Percentiles rank a stretch among this genome's conserved stretches.
These are phyloP conservation scores for Castanospermum australe DNA, from an alignment of 306 rosid species.

Conservation along the genomic window DNA sequence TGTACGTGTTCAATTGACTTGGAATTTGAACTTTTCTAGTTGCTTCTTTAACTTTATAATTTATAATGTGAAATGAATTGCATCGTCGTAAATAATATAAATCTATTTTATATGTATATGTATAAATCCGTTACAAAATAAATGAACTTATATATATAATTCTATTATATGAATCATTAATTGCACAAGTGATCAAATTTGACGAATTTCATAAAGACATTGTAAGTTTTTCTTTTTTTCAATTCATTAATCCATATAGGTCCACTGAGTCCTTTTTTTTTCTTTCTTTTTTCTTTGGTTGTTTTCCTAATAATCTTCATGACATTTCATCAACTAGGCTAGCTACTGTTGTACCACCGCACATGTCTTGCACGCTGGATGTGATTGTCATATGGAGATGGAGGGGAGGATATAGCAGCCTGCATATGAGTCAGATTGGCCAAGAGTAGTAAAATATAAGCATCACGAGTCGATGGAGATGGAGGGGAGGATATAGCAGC, in stretches of 20 bases:
- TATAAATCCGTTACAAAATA: neutral
- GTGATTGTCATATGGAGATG: constrained; percentile 13
- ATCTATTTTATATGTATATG: neutral
- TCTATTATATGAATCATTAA: neutral
- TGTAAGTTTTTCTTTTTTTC: too few relatives aligned
- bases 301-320: too few relatives aligned
- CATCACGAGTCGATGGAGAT: too few relatives aligned
- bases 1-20: neutral
- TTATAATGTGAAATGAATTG: neutral
- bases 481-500: constrained; percentile 11
- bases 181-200: neutral
- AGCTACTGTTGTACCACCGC: constrained; percentile 3
- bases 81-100: neutral
- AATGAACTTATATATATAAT: neutral
- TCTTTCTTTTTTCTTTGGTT: too few relatives aligned
- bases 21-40: neutral
- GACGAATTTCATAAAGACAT: neutral
- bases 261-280: neutral
- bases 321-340: too few relatives aligned
- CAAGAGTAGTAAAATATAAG: constrained; percentile 24
- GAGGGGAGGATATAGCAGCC: constrained; percentile 8
- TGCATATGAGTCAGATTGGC: constrained; percentile 34
- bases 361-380: constrained; percentile 30
- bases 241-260: neutral
- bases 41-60: neutral